Evolutionary conservation across 768 basidiomycete species (phyloP).

Genomic region (Crepidotus variabilis): DNA sequence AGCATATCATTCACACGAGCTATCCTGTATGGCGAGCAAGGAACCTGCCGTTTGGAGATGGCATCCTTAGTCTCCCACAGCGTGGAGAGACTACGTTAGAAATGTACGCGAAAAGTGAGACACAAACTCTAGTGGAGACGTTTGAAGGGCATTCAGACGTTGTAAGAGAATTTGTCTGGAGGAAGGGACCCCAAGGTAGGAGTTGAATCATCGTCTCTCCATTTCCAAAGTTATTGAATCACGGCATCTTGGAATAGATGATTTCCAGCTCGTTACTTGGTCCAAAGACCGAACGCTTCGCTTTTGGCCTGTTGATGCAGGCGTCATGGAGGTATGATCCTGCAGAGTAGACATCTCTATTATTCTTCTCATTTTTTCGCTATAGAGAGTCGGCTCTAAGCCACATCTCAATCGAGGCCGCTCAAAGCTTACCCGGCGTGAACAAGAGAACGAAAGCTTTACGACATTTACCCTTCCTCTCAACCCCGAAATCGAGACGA

Average conservation of each 20-base stretch:
- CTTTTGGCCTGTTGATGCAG: constrained; percentile 82
- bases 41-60: constrained; percentile 87
- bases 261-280: constrained; percentile 63
- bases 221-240: too few species aligned
- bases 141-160: constrained; percentile 92
- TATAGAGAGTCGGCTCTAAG: constrained; percentile 48
- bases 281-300: constrained; percentile 89
- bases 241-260: constrained; percentile 31
- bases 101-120: constrained; percentile 60
- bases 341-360: constrained; percentile 9
- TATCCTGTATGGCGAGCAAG: constrained; percentile 96
- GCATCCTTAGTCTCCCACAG: constrained; percentile 85
- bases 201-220: constrained; percentile 6
- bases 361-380: neutral
- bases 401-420: constrained; percentile 29
- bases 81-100: constrained; percentile 80
- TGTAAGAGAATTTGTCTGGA: constrained; percentile 98
- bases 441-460: constrained; percentile 12
- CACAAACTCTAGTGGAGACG: constrained; percentile 53
- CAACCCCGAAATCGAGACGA: constrained; percentile 14
- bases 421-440: constrained; percentile 21
- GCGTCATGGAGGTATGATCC: constrained; percentile 74
- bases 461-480: constrained; percentile 60
- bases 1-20: constrained; percentile 57
- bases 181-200: constrained; percentile 58